Evolutionary conservation across 2,329 filamentous ascomycete species (phyloP), one percentile per base, ranked within the genome.

Genomic region (Colletotrichum falcatum): DNA sequence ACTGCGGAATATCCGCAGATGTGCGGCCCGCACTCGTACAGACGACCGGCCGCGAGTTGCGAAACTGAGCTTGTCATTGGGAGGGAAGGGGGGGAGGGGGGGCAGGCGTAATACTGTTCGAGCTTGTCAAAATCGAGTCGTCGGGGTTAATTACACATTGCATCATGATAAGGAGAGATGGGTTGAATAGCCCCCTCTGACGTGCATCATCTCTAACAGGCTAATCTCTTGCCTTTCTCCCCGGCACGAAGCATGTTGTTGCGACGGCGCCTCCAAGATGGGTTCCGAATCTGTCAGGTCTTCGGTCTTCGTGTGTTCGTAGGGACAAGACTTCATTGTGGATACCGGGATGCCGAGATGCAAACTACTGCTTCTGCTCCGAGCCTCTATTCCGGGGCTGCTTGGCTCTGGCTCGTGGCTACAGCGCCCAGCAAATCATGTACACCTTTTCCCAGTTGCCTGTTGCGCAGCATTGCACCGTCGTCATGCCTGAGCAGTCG

Each of bases 161-260:
- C 35, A 62, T 44, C 51, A 51, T n/a, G 42, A 30, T 51, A 46
- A 44, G 51, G 58, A 66, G 35, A 46, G 54, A 46, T 62, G 63
- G 64, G 53, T 44, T 53, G 46, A 59, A 63, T 39, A 44, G 46
- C 58, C 59, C 39, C 53, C 44, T 68, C 68, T 71, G 64, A 71
- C 58, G 68, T 68, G 68, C 68, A 63, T 39, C 37, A 42, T 67
- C 58, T 68, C 58, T 58, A 33, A 68, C 51, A 53, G 58, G 51
- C 67, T 67, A 58, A 35, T 44, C 26, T 42, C 39, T 51, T 66
- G 56, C 63, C 56, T 70, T 33, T 18, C 44, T 68, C 33, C 44
- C 46, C 58, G 64, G 28, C 23, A 14, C 28, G 44, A 48, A 67
- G 58, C 42, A 67, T 54, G 59, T 20, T 51, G 49, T 61, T 67